Evolutionary conservation across 2,329 filamentous ascomycete genomes (phyloP).

Genomic region (Didymella pinodella): DNA sequence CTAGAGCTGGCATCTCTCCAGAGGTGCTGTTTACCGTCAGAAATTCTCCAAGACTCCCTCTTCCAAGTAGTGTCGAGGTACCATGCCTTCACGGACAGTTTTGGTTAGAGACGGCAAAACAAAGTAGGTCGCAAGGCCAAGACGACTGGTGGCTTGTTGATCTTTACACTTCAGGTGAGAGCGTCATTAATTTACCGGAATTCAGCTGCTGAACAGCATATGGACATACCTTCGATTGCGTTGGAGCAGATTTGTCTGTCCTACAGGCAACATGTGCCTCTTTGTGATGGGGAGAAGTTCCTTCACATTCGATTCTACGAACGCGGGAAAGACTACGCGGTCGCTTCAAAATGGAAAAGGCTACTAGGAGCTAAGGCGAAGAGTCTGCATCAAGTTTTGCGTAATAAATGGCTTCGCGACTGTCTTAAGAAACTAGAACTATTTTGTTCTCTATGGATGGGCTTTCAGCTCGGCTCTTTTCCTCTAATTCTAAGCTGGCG

Average conservation of each 20-base stretch:
- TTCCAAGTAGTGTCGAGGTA: background rate
- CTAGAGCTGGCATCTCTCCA: background rate
- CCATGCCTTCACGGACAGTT: background rate
- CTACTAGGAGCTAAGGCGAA: slow-evolving; percentile 1
- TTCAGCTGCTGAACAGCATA: background rate
- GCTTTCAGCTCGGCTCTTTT: background rate
- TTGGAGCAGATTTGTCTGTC: background rate
- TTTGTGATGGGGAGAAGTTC: background rate
- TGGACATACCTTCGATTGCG: background rate
- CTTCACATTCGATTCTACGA: background rate
- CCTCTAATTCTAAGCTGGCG: background rate
- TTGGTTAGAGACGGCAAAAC: background rate
- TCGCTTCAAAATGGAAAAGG: background rate
- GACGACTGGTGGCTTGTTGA: background rate
- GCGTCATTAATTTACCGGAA: background rate
- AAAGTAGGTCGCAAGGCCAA: background rate
- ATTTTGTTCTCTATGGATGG: background rate
- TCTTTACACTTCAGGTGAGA: background rate
- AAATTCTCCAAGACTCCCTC: background rate
- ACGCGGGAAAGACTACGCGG: background rate
- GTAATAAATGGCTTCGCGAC: slow-evolving; percentile 1
- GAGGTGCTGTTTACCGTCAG: background rate
- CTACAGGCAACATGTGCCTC: background rate
- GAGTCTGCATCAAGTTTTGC: background rate
- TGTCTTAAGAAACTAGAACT: background rate